phyloP scores from a whole-genome alignment of 2,329 filamentous ascomycete genomes.

The Raffaelea deltoideospora region DNA sequence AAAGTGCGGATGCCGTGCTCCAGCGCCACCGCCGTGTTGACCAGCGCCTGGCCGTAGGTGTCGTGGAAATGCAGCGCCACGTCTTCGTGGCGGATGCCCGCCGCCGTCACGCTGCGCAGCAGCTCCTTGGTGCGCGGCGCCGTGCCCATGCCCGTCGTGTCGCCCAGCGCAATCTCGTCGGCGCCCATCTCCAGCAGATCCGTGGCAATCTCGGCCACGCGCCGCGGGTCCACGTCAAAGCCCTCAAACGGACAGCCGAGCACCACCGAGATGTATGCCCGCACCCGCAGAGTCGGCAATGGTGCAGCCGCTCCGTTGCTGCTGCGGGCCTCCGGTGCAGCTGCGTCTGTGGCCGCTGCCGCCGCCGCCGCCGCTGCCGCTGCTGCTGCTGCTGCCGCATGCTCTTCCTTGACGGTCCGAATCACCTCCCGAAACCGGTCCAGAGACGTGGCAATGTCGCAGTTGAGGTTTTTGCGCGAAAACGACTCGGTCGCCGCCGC shows the following conservation, averaged over 20 bases:
- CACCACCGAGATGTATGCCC: conserved; percentile 69
- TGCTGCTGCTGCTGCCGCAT: too few relatives aligned
- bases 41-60: conserved; percentile 73
- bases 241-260: conserved; percentile 67
- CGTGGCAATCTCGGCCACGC: conserved; percentile 50
- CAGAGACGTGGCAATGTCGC: conserved; percentile 59
- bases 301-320: too few relatives aligned
- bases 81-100: conserved; percentile 53
- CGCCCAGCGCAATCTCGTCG: conserved; percentile 78
- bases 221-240: conserved; percentile 45
- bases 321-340: too few relatives aligned
- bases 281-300: conserved; percentile 48
- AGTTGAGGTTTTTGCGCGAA: conserved; percentile 70
- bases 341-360: too few relatives aligned
- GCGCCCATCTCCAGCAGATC: conserved; percentile 72
- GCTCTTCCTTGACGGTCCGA: conserved; percentile 46
- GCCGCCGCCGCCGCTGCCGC: too few relatives aligned
- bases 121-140: conserved; percentile 52
- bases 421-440: conserved; percentile 57
- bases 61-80: conserved; percentile 81
- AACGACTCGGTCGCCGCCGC: conserved; percentile 71
- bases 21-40: conserved; percentile 64
- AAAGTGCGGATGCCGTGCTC: conserved; percentile 67
- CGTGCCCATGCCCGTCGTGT: conserved; percentile 84
- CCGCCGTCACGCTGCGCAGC: conserved; percentile 47